These are phyloP conservation scores for Sungouiozyma ichnusensis DNA, from an alignment of 805 yeast species.

Conservation along the genomic window DNA sequence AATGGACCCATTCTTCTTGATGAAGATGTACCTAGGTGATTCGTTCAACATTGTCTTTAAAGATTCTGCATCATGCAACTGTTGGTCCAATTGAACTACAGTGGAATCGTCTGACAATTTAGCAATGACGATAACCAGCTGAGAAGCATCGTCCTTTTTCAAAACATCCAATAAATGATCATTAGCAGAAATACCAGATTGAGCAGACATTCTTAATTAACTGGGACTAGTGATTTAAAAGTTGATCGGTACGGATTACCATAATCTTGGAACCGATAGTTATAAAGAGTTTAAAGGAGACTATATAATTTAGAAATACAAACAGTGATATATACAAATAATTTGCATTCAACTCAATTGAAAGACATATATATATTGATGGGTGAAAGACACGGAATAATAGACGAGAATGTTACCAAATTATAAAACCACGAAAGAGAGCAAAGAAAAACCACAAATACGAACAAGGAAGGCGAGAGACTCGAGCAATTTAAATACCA, in stretches of 20 bases:
- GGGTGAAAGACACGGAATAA: not conserved
- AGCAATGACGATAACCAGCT: constrained; percentile 13
- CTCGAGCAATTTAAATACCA: not conserved
- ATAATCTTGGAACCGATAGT: too few relatives aligned
- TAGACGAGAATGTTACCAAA: not conserved
- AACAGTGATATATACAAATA: not conserved
- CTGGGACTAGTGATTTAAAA: not conserved
- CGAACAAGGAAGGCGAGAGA: too few relatives aligned
- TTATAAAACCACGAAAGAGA: not conserved
- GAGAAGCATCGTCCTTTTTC: constrained; percentile 4
- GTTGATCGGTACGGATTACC: too few relatives aligned
- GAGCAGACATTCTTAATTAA: constrained; percentile 47
- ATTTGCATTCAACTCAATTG: not conserved
- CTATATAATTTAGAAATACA: not conserved
- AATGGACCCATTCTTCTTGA: constrained; percentile 25
- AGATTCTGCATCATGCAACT: constrained; percentile 29
- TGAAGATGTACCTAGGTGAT: constrained; percentile 40
- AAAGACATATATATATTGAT: not conserved
- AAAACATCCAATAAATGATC: constrained; percentile 17
- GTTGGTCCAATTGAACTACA: constrained; percentile 11
- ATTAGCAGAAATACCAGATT: constrained; percentile 45
- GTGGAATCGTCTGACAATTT: constrained; percentile 17
- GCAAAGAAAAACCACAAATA: not conserved
- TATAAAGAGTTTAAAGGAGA: not conserved
- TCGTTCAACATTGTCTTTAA: constrained; percentile 32